phyloP scores from a whole-genome alignment of 805 yeast genomes.

The Starmerella apis region DNA sequence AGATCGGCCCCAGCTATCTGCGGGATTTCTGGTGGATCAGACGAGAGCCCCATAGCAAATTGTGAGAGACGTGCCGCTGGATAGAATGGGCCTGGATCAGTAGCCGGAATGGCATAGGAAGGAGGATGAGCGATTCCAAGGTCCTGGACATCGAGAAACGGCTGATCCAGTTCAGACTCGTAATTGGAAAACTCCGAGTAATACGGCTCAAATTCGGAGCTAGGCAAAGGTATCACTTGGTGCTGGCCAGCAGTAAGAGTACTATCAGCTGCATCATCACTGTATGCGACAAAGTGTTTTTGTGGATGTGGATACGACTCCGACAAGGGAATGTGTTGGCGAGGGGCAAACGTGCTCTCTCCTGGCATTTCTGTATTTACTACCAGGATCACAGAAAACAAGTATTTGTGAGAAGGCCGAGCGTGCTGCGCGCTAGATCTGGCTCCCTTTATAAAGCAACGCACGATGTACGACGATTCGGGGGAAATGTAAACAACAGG shows the following conservation, averaged over 20 bases:
- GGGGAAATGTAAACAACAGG: constrained; percentile 21
- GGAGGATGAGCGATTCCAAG: constrained; percentile 38
- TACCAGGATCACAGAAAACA: not conserved
- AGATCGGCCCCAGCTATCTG: not conserved
- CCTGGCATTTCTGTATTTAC: not conserved
- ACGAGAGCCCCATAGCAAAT: constrained; percentile 4
- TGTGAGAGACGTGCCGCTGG: not conserved
- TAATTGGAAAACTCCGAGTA: constrained; percentile 37
- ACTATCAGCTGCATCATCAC: constrained; percentile 11
- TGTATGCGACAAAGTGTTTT: not conserved
- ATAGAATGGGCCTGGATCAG: constrained; percentile 6
- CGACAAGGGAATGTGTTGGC: not conserved
- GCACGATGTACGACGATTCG: not conserved
- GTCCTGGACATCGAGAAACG: constrained; percentile 48
- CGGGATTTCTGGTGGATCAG: constrained; percentile 11
- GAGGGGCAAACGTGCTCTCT: constrained; percentile 5
- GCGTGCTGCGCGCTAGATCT: not conserved
- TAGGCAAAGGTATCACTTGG: constrained; percentile 39
- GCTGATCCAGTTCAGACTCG: constrained; percentile 46
- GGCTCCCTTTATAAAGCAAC: constrained; percentile 2
- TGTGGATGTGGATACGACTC: constrained; percentile 1
- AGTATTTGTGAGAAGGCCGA: not conserved
- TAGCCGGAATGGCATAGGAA: not conserved
- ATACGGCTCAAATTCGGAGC: constrained; percentile 43
- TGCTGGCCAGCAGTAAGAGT: constrained; percentile 10